These are phyloP conservation scores for Echites panduratus DNA, from an alignment of 257 asterid species.

Conservation along the genomic window DNA sequence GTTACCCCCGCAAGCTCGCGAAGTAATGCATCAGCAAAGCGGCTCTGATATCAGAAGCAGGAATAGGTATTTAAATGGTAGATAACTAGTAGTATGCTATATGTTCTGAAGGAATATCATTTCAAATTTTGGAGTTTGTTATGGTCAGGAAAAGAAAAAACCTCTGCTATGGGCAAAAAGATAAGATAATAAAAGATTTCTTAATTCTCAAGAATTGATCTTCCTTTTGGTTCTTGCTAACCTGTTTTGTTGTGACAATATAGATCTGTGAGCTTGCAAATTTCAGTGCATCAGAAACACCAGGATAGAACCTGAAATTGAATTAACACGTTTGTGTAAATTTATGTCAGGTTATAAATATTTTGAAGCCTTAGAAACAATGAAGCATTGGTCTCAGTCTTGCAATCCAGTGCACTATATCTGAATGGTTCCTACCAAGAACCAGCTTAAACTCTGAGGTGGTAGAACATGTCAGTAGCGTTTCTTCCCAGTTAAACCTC, in stretches of 20 bases:
- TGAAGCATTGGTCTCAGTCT: neutral
- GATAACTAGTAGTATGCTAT: neutral
- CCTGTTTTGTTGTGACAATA: constrained; percentile 94
- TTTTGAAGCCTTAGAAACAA: neutral
- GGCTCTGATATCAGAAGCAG: constrained; percentile 40
- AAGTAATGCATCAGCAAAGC: constrained; percentile 81
- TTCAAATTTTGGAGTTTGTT: neutral
- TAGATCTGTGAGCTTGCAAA: constrained; percentile 88
- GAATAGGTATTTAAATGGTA: constrained; percentile 1
- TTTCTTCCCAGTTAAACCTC: neutral
- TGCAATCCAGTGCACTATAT: neutral
- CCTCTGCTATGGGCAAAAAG: neutral
- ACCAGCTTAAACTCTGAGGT: neutral
- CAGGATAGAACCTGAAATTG: constrained; percentile 78
- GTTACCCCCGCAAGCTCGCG: constrained; percentile 79
- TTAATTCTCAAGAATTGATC: neutral
- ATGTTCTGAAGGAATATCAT: neutral
- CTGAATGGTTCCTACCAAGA: neutral
- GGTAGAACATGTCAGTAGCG: neutral
- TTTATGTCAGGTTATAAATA: neutral
- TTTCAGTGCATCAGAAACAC: constrained; percentile 88
- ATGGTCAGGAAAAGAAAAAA: neutral
- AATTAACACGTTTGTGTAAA: constrained; percentile 16
- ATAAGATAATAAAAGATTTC: neutral
- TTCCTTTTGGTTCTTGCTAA: constrained; percentile 9